Evolutionary conservation across 2,329 filamentous ascomycete genomes (phyloP).

Genomic region (Aspergillus sp.): DNA sequence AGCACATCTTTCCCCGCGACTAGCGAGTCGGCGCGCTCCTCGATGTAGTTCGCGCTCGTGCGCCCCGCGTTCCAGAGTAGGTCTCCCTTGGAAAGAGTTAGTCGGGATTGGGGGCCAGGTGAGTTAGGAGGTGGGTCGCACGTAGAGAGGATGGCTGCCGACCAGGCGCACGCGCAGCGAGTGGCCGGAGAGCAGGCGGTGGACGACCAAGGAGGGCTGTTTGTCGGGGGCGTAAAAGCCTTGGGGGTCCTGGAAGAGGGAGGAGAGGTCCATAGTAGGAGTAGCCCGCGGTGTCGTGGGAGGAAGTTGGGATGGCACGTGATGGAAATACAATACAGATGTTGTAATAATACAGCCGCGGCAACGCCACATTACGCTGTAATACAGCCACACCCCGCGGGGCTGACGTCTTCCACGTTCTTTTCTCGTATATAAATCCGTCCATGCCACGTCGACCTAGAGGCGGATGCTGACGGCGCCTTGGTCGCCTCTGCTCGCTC

Average conservation of each 20-base stretch:
- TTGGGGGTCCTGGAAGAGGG: constrained; percentile 74
- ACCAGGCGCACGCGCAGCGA: constrained; percentile 66
- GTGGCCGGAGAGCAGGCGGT: constrained; percentile 59
- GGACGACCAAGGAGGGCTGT: constrained; percentile 61
- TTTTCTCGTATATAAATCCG: no score
- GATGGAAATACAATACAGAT: no score
- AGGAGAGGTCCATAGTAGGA: no score
- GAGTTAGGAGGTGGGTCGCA: constrained; percentile 31
- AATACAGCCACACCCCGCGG: no score
- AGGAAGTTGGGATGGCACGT: no score
- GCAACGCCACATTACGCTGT: no score
- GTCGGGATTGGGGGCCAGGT: constrained; percentile 4
- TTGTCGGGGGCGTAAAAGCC: constrained; percentile 73
- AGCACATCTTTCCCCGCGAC: constrained; percentile 64
- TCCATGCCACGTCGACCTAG: no score
- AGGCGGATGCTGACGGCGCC: no score
- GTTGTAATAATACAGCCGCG: no score
- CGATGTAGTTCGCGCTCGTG: constrained; percentile 67
- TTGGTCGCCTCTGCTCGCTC: no score
- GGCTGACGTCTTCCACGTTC: no score
- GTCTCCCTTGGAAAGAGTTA: constrained; percentile 51
- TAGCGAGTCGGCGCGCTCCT: constrained; percentile 52
- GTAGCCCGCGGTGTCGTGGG: no score
- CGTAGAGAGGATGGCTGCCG: constrained; percentile 78
- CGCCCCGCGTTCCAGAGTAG: constrained; percentile 85